These are phyloP conservation scores for Polymyxa betae DNA, from an alignment of 208 protist species.

Conservation along the genomic window DNA sequence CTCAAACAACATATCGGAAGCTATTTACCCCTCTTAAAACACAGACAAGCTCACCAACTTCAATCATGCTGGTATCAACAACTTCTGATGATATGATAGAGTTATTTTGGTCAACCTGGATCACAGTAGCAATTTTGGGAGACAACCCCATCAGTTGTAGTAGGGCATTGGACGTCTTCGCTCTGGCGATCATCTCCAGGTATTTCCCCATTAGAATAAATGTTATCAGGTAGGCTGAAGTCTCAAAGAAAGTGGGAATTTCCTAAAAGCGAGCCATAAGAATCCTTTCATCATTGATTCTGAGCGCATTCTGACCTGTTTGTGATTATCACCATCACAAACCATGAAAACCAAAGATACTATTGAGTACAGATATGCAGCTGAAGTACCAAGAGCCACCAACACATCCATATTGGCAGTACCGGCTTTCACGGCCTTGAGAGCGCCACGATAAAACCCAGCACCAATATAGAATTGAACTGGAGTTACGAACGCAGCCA, in stretches of 20 bases:
- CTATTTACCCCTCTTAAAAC: slow-evolving; percentile 69
- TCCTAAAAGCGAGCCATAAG: neutral
- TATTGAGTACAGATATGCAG: slow-evolving; percentile 74
- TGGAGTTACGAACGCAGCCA: slow-evolving; percentile 76
- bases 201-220: slow-evolving; percentile 94
- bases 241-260: slow-evolving; percentile 86
- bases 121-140: slow-evolving; percentile 42
- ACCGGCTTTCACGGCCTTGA: slow-evolving; percentile 65
- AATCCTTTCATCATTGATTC: neutral
- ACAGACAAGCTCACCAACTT: slow-evolving; percentile 63
- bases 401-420: slow-evolving; percentile 81
- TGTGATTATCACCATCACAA: neutral
- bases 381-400: slow-evolving; percentile 74
- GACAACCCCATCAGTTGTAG: slow-evolving; percentile 81
- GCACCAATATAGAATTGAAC: slow-evolving; percentile 77
- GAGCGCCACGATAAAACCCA: slow-evolving; percentile 70
- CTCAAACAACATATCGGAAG: neutral
- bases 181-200: slow-evolving; percentile 88
- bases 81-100: neutral
- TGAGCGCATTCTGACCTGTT: neutral
- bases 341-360: slow-evolving; percentile 9
- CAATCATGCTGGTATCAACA: slow-evolving; percentile 60
- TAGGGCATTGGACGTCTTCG: slow-evolving; percentile 84
- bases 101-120: neutral
- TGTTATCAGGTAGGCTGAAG: slow-evolving; percentile 85